Conservation (phyloP, 495 filamentous ascomycete genomes). For the Aspergillus heteromorphus region DNA sequence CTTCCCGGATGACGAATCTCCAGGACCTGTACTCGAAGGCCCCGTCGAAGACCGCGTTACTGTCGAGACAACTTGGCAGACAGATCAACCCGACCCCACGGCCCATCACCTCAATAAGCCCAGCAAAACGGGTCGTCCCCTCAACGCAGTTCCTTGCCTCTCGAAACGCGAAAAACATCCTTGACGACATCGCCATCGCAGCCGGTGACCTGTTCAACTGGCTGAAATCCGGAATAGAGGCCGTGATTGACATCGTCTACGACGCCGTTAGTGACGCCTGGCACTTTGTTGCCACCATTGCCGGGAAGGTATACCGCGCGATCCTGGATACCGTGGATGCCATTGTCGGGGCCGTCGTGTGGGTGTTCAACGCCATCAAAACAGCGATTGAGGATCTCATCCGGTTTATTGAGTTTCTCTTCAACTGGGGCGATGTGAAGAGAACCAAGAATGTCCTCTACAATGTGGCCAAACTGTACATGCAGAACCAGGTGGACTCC, state of each 20-base stretch:
- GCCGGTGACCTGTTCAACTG: not conserved
- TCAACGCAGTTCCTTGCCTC: not conserved
- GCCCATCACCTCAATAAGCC: not conserved
- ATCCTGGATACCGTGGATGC: slow-evolving; percentile 6
- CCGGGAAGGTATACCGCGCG: slow-evolving; percentile 1
- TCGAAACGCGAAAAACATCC: not conserved
- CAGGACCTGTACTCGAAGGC: too few relatives aligned
- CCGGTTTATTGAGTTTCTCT: not conserved
- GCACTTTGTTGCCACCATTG: slow-evolving; percentile 5
- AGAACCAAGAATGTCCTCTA: slow-evolving; percentile 6
- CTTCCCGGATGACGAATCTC: not conserved
- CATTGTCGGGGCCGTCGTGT: slow-evolving; percentile 1
- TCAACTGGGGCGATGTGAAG: slow-evolving; percentile 7
- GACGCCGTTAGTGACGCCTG: not conserved
- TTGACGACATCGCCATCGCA: not conserved
- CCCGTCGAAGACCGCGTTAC: too few relatives aligned
- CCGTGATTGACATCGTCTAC: not conserved
- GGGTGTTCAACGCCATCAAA: slow-evolving; percentile 5
- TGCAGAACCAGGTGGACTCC: not conserved
- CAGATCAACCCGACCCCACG: not conserved
- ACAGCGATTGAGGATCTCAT: not conserved
- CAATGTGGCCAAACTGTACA: not conserved
- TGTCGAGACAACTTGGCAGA: too few relatives aligned
- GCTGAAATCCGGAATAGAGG: not conserved
- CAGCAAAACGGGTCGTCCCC: not conserved